phyloP scores from a whole-genome alignment of 2,329 filamentous ascomycete species.

The Penicillium sp. region DNA sequence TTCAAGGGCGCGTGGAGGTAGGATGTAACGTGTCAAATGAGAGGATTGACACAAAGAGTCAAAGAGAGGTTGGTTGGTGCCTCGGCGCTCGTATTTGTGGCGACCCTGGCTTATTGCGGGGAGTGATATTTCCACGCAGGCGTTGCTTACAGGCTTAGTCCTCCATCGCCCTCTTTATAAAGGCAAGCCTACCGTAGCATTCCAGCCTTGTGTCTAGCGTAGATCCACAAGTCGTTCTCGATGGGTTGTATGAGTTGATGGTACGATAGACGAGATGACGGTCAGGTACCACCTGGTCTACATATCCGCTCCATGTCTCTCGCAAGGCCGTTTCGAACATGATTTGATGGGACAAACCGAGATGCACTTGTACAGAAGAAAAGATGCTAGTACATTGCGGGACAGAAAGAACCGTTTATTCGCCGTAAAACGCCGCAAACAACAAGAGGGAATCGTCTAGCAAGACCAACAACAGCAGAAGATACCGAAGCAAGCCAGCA shows the following conservation, averaged over 20 bases:
- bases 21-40: not conserved
- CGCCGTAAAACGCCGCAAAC: constrained; percentile 9
- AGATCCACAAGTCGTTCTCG: not conserved
- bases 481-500: constrained; percentile 9
- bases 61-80: not conserved
- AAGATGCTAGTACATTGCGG: not conserved
- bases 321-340: not conserved
- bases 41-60: not conserved
- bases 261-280: too few relatives aligned
- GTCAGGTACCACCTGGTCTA: not conserved
- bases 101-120: not conserved
- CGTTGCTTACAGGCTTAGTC: too few relatives aligned
- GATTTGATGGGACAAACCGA: not conserved
- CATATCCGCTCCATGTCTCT: not conserved
- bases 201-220: not conserved
- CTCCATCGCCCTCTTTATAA: not conserved
- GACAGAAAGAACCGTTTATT: not conserved
- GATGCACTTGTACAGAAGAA: not conserved
- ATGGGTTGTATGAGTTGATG: not conserved
- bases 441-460: constrained; percentile 15
- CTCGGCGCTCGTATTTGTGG: not conserved
- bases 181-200: not conserved
- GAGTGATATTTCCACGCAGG: not conserved
- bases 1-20: not conserved
- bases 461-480: not conserved